A percentile compares a stretch with the other conserved stretches of the same genome.
Evolutionary conservation across 495 filamentous ascomycete genomes (phyloP).

Genomic region (Geoglossum glabrum): DNA sequence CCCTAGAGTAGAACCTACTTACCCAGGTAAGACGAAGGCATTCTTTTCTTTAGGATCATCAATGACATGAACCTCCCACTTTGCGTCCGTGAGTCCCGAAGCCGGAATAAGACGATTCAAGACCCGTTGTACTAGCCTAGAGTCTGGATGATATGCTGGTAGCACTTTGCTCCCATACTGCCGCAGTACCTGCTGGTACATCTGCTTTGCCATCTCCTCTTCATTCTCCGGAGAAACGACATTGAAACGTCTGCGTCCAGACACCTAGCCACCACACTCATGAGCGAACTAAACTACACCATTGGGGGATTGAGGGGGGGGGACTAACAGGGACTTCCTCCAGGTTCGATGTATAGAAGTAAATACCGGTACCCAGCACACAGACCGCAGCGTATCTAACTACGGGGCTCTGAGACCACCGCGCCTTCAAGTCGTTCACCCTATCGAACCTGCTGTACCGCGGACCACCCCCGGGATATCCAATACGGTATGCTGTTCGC

Average conservation of each 20-base stretch:
- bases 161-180: slow-evolving; percentile 29
- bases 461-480: background rate
- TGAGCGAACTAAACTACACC: background rate
- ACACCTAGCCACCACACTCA: slow-evolving; percentile 22
- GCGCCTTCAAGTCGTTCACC: background rate
- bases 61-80: slow-evolving; percentile 80
- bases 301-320: slow-evolving; percentile 1
- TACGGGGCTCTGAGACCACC: slow-evolving; percentile 2
- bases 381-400: slow-evolving; percentile 12
- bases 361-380: slow-evolving; percentile 16
- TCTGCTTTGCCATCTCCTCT: slow-evolving; percentile 27
- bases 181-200: slow-evolving; percentile 30
- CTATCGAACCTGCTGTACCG: slow-evolving; percentile 3
- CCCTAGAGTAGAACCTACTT: slow-evolving; percentile 4
- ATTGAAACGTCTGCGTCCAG: slow-evolving; percentile 67
- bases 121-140: slow-evolving; percentile 41
- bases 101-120: slow-evolving; percentile 51
- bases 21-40: slow-evolving; percentile 79
- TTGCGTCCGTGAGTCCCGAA: slow-evolving; percentile 35
- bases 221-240: slow-evolving; percentile 39
- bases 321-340: slow-evolving; percentile 49
- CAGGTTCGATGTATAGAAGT: slow-evolving; percentile 51
- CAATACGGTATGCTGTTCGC: background rate
- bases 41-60: slow-evolving; percentile 42
- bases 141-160: slow-evolving; percentile 28